Conservation (phyloP, 768 basidiomycete genomes). For the Termitomyces sp. region DNA sequence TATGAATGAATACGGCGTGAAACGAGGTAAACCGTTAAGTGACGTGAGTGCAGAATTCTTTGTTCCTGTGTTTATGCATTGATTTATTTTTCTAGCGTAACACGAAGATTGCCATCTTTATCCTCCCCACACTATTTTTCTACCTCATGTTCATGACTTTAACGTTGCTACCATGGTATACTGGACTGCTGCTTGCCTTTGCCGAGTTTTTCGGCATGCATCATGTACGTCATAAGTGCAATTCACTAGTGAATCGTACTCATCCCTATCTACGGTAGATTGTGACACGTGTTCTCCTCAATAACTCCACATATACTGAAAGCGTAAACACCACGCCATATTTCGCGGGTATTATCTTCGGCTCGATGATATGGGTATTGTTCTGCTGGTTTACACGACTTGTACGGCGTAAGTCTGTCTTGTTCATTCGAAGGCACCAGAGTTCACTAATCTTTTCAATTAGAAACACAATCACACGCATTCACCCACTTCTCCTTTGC, state of each 20-base stretch:
- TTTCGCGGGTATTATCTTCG: constrained; percentile 87
- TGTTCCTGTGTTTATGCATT: not conserved
- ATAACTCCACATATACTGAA: constrained; percentile 78
- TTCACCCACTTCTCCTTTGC: constrained; percentile 78
- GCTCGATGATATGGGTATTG: constrained; percentile 82
- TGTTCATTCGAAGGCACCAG: constrained; percentile 16
- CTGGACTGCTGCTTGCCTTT: constrained; percentile 75
- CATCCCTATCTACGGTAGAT: constrained; percentile 38
- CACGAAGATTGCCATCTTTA: constrained; percentile 76
- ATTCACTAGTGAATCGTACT: constrained; percentile 8
- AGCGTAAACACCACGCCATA: constrained; percentile 86
- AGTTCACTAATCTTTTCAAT: not conserved
- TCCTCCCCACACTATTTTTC: constrained; percentile 74
- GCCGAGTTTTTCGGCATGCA: constrained; percentile 94
- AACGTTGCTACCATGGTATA: constrained; percentile 85
- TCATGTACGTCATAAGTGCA: constrained; percentile 56
- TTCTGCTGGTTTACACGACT: constrained; percentile 81
- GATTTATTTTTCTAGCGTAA: constrained; percentile 50
- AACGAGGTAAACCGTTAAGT: constrained; percentile 62
- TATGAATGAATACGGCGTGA: constrained; percentile 70
- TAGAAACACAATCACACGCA: constrained; percentile 76
- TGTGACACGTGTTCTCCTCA: constrained; percentile 82
- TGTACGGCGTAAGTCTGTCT: constrained; percentile 56
- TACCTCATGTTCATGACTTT: constrained; percentile 84
- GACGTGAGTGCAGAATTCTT: constrained; percentile 42